Conservation (phyloP, 2,329 filamentous ascomycete genomes). For the Xylariaceae sp. region DNA sequence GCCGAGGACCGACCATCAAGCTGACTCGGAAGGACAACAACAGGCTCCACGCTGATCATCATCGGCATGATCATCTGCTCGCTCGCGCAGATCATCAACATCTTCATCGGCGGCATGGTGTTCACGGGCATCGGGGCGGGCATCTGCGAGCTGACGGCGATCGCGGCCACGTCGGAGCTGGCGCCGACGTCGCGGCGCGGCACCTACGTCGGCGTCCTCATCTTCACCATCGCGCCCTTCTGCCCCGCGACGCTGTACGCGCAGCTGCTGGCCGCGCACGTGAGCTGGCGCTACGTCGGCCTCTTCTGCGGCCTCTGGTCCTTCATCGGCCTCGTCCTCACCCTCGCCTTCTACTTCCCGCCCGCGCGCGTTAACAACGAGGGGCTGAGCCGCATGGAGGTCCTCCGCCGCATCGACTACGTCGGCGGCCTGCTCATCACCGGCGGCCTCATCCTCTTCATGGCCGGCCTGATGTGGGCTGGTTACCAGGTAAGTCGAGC, state of each 20-base stretch:
- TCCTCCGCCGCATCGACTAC: not conserved
- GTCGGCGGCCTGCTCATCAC: not conserved
- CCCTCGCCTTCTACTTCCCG: not conserved
- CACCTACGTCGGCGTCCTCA: not conserved
- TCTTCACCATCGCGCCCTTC: not conserved
- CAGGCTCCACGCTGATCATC: not conserved
- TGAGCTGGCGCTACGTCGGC: not conserved
- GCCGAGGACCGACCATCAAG: no score
- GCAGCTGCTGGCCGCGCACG: not conserved
- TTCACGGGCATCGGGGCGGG: not conserved
- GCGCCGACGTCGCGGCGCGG: not conserved
- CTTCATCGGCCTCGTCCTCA: not conserved
- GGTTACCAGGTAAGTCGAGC: not conserved
- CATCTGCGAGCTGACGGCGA: not conserved
- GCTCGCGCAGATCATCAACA: not conserved
- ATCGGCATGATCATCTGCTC: slow-evolving; percentile 1
- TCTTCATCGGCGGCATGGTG: not conserved
- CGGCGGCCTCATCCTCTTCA: not conserved
- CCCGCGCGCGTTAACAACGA: not conserved
- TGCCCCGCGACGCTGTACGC: not conserved
- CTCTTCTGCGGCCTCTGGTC: not conserved
- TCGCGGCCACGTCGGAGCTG: not conserved
- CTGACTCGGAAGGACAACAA: not conserved
- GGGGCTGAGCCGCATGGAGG: not conserved
- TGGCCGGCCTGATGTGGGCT: not conserved